phyloP scores from a whole-genome alignment of 2,329 filamentous ascomycete species.

The Oidium heveae region DNA sequence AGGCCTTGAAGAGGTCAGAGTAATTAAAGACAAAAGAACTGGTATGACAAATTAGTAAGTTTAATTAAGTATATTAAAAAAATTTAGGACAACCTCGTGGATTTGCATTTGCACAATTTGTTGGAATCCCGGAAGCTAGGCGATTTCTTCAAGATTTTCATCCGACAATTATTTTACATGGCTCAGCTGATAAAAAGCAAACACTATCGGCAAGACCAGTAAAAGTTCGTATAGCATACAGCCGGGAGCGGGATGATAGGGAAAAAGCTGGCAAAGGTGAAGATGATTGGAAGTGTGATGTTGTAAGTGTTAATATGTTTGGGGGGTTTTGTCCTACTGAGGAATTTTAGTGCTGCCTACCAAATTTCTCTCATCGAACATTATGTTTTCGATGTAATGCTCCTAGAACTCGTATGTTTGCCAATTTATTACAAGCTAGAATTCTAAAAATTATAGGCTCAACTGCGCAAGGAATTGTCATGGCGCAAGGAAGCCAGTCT shows the following conservation, averaged over 20 bases:
- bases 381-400: constrained; percentile 33
- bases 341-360: constrained; percentile 22
- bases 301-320: constrained; percentile 15
- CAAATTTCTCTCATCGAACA: constrained; percentile 29
- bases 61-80: not conserved
- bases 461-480: constrained; percentile 12
- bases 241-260: constrained; percentile 25
- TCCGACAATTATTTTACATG: constrained; percentile 23
- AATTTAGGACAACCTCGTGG: constrained; percentile 24
- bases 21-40: constrained; percentile 31
- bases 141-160: constrained; percentile 27
- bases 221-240: constrained; percentile 21
- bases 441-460: constrained; percentile 12
- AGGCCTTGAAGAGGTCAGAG: constrained; percentile 27
- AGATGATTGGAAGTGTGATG: constrained; percentile 30
- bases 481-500: constrained; percentile 16
- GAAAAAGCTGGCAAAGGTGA: constrained; percentile 20
- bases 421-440: constrained; percentile 4
- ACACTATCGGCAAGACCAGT: constrained; percentile 18
- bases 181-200: constrained; percentile 17
- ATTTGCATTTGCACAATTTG: constrained; percentile 30
- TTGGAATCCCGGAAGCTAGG: constrained; percentile 21
- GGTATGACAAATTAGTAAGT: constrained; percentile 15
- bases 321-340: not conserved
- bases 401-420: constrained; percentile 22